A percentile compares a stretch with the other conserved stretches of the same genome.
These are phyloP conservation scores for Brassica incana DNA, from an alignment of 345 rosid species.

Conservation along the genomic window DNA sequence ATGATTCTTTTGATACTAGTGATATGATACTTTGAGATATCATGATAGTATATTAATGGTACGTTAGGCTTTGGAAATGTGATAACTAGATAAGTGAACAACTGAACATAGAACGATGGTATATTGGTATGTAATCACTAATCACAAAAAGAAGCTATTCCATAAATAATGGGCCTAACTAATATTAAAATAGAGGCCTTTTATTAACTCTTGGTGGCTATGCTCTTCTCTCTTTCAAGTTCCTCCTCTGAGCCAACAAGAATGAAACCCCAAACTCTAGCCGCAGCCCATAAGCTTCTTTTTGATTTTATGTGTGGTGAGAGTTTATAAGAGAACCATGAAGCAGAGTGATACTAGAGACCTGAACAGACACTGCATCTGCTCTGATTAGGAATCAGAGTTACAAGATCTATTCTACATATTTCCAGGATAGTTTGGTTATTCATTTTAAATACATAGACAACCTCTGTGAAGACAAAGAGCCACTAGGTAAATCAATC, in stretches of 20 bases:
- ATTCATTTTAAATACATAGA: background rate
- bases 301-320: background rate
- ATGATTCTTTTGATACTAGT: background rate
- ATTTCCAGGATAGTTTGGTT: background rate
- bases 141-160: background rate
- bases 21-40: background rate
- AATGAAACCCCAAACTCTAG: slow-evolving; percentile 65
- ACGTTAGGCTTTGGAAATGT: too few relatives aligned
- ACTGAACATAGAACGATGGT: too few relatives aligned
- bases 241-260: slow-evolving; percentile 37
- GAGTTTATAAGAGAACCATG: slow-evolving; percentile 6
- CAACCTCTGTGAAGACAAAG: background rate
- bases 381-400: background rate
- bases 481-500: slow-evolving; percentile 8
- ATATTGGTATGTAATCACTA: background rate
- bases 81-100: too few relatives aligned
- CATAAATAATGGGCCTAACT: background rate
- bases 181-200: background rate
- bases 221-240: slow-evolving; percentile 50
- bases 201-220: slow-evolving; percentile 74
- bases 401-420: background rate
- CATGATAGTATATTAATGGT: background rate
- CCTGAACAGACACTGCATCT: background rate
- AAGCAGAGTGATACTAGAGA: background rate
- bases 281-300: slow-evolving; percentile 40